A percentile compares a stretch with the other conserved stretches of the same genome.
Evolutionary conservation across 306 rosid genomes (phyloP).

Genomic region (Gastrolobium bilobum): DNA sequence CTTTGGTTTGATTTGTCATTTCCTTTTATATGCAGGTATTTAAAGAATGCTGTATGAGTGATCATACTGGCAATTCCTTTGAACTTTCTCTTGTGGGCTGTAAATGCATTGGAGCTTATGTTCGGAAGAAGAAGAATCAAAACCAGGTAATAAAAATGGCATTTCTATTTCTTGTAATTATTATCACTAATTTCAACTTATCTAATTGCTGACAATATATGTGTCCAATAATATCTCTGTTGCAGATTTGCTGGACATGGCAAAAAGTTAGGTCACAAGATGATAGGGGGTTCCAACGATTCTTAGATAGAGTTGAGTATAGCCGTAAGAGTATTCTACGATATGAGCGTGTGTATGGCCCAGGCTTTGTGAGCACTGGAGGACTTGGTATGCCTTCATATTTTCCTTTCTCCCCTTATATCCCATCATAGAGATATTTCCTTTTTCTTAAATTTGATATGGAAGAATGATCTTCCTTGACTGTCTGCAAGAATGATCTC

Average conservation of each 20-base stretch:
- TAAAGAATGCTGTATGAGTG: constrained; percentile 68
- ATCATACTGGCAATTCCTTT: constrained; percentile 73
- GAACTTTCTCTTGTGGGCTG: constrained; percentile 91
- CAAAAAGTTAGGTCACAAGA: constrained; percentile 63
- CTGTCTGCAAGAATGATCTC: constrained; percentile 18
- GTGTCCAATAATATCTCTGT: constrained; percentile 40
- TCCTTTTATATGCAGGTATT: constrained; percentile 62
- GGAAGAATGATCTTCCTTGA: constrained; percentile 35
- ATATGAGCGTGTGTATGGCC: constrained; percentile 71
- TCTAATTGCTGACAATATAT: constrained; percentile 35
- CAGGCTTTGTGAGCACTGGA: constrained; percentile 79
- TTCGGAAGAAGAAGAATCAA: constrained; percentile 89
- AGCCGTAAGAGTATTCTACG: constrained; percentile 61
- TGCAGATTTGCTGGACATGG: constrained; percentile 93
- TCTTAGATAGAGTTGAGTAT: constrained; percentile 70
- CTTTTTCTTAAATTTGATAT: constrained; percentile 1
- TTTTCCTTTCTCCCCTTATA: constrained; percentile 7
- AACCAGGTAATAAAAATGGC: constrained; percentile 72
- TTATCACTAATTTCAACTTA: constrained; percentile 20
- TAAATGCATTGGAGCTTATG: constrained; percentile 98
- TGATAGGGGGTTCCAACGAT: constrained; percentile 71
- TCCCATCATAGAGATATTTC: not conserved
- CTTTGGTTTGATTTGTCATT: constrained; percentile 1
- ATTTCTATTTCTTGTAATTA: constrained; percentile 4
- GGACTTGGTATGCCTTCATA: constrained; percentile 65